A percentile compares a stretch with the other conserved stretches of the same genome.
These are phyloP conservation scores for Trichosporon ovoides DNA, from an alignment of 1,284 basidiomycete genomes.

Conservation along the genomic window DNA sequence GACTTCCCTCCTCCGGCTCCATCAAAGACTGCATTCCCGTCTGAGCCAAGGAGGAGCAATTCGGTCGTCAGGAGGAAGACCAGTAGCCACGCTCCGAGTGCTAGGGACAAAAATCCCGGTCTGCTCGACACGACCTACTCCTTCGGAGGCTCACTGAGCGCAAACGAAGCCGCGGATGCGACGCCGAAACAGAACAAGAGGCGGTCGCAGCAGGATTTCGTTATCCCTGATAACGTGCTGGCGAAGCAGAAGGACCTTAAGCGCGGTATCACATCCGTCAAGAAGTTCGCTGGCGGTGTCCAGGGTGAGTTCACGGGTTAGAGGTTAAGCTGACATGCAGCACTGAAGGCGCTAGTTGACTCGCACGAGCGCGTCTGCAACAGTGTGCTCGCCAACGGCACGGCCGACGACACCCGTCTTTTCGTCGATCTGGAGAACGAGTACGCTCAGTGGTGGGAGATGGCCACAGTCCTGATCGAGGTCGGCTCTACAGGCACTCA, in stretches of 20 bases:
- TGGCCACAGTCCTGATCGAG: conserved; percentile 76
- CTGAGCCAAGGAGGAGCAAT: neutral
- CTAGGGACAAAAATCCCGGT: neutral
- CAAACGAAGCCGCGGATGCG: neutral
- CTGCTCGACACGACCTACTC: neutral
- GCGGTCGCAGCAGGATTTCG: conserved; percentile 51
- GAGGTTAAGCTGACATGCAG: conserved; percentile 24
- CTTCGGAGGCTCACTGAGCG: neutral
- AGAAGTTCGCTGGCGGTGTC: conserved; percentile 74
- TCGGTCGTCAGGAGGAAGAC: neutral
- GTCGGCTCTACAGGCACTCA: conserved; percentile 53
- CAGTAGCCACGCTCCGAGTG: neutral
- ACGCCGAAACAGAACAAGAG: neutral
- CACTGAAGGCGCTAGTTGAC: conserved; percentile 61
- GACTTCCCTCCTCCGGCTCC: neutral
- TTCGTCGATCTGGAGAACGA: conserved; percentile 53
- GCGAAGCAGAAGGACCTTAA: conserved; percentile 74
- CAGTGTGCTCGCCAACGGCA: conserved; percentile 12
- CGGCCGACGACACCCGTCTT: conserved; percentile 16
- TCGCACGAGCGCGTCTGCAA: conserved; percentile 51
- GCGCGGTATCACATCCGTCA: conserved; percentile 71
- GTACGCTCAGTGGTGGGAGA: conserved; percentile 77
- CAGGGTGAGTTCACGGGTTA: conserved; percentile 61
- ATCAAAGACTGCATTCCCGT: neutral
- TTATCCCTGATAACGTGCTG: conserved; percentile 79